Evolutionary conservation across 1,139 yeast species (phyloP), one percentile per base, ranked within the genome.

Genomic region (Magnusiomyces sp.): DNA sequence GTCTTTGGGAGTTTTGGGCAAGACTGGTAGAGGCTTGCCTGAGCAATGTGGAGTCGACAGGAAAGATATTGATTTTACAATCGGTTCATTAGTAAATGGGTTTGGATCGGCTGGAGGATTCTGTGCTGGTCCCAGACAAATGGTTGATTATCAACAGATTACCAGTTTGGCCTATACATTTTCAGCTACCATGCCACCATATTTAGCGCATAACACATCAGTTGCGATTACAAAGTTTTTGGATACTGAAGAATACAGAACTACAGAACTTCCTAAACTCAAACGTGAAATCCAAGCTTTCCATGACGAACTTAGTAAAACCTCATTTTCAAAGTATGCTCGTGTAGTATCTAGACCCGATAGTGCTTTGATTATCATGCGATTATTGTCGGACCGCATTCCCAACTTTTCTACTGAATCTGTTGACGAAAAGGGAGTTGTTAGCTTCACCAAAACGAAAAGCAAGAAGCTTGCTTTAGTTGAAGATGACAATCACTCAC

Each of bases 71-170:
- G 94, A 92, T 57, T 82, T 92, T 56, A 85, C 95, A 11, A 76
- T 88, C 53, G 97, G 97, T 31, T 81, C 95, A 2, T 70, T 92
- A 74, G 95, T 96, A 11, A 75, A 76, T 42, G 75, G 95, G 0
- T 75, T 90, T 58, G 94, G 90, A n/a, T 75, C 95, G 9, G 82
- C 94, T 43, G 99, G 99, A 56, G 98, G 96, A 0, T 92, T 88
- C 67, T 92, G 95, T 64, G 87, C 87, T 27, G 98, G 97, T 53
- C 83, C 79, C 40, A 69, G 71, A 40, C 83, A 83, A 52, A 87
- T 92, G 90, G 80, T 90, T 43, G 85, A 83, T 59, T 96, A 92
- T 68, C 98, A 94, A 73, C 81, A 95, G 63, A 83, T 90, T 61
- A 86, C 89, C 33, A 86, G 95, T 9, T 74, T 77, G 58, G 96